Base-by-base conservation (phyloP, 106 monocot species). In the Narthecium ossifragum region DNA sequence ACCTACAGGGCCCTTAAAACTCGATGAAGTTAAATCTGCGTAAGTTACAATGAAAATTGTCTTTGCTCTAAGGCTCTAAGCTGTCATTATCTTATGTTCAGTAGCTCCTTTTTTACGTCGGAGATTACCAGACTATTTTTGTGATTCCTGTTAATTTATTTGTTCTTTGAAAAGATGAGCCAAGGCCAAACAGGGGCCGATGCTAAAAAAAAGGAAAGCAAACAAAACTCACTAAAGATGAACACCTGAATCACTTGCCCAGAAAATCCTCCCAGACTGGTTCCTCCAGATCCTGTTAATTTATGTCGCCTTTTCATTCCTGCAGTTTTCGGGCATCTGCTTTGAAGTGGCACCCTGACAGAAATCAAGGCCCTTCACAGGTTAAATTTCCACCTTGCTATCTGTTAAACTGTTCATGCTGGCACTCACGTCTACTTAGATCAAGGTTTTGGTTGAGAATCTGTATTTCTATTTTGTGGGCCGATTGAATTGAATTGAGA, bases 321-420 rank as follows among this genome's bases (percentile, higher is more conserved):
- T 81, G 34, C 74, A 91, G 90, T 41, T 91, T 91, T 36, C 75
- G 77, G 25, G 65, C 70, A 50, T 81, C 82, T 53, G 90, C 90
- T 63, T 69, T 86, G 67, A 86, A 77, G 57, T 91, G 91, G 91
- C 91, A 91, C 43, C 91, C 91, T 63, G 91, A 91, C 73, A 82
- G 68, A 53, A 85, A 91, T 65, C 76, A 71, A 68, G 91, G 82
- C 31, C 61, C 80, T 54, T 85, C 91, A 55, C 91, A 91, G 85
- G 86, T 89, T 29, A 80, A 61, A 12, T 50, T 22, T 23, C 34
- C 7, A 21, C 39, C 7, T 5, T 34, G 9, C 5, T 12, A 30
- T 63, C 18, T 7, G 23, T 32, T 23, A 26, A 18, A 40, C 51
- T 51, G 7, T 36, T 51, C n/a, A n/a, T n/a, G n/a, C n/a, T n/a